These are phyloP conservation scores for Mycosphaerelloides madeirae DNA, from an alignment of 2,329 filamentous ascomycete genomes.

Conservation along the genomic window DNA sequence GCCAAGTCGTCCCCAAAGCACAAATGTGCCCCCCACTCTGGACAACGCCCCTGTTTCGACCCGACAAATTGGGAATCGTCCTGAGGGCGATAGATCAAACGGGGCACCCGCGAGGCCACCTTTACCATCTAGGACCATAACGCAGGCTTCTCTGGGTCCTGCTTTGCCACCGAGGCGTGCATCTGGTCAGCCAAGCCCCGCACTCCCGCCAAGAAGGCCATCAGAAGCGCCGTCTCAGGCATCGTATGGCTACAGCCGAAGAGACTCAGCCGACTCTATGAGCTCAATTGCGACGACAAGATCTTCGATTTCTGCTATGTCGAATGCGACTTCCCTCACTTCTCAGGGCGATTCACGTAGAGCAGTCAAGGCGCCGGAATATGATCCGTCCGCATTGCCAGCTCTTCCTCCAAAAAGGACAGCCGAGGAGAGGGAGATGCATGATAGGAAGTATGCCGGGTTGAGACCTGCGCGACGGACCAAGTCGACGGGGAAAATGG, in stretches of 20 bases:
- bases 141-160: conserved; percentile 33
- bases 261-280: conserved; percentile 47
- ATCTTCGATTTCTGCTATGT: conserved; percentile 48
- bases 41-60: conserved; percentile 34
- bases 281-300: conserved; percentile 46
- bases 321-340: conserved; percentile 33
- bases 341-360: conserved; percentile 21
- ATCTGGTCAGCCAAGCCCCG: conserved; percentile 32
- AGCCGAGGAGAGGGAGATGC: conserved; percentile 38
- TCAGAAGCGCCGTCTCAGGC: conserved; percentile 34
- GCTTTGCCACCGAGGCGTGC: conserved; percentile 45
- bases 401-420: conserved; percentile 49
- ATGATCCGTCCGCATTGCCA: conserved; percentile 52
- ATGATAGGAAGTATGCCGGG: conserved; percentile 21
- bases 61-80: conserved; percentile 37
- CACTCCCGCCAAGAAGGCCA: conserved; percentile 41
- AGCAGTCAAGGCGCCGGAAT: conserved; percentile 46
- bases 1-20: conserved; percentile 29
- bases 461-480: conserved; percentile 20
- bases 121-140: conserved; percentile 42
- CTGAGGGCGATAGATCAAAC: conserved; percentile 22
- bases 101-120: conserved; percentile 33
- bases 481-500: conserved; percentile 22
- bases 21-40: conserved; percentile 38
- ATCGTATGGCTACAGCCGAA: conserved; percentile 30